phyloP scores from a whole-genome alignment of 1,284 basidiomycete species.

The Earliella scabrosa region DNA sequence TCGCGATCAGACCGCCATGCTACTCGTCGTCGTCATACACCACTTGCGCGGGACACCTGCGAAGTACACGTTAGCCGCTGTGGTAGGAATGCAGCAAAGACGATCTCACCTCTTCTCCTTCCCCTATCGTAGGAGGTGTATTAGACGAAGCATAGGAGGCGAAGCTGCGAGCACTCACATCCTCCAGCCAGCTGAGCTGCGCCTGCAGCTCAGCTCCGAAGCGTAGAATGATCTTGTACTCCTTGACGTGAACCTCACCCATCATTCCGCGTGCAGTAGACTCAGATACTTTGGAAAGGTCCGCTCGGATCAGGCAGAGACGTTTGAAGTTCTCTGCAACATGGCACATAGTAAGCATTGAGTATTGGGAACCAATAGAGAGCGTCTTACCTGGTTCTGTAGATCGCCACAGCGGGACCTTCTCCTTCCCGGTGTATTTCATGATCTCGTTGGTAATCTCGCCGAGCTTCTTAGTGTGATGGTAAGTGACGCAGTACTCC shows the following conservation, averaged over 20 bases:
- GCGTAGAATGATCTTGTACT: slow-evolving; percentile 50
- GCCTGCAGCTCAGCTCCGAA: slow-evolving; percentile 52
- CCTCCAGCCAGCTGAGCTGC: slow-evolving; percentile 47
- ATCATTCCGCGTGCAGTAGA: slow-evolving; percentile 9
- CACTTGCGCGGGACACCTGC: too few relatives aligned
- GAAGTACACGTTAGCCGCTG: too few relatives aligned
- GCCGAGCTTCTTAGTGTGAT: too few relatives aligned
- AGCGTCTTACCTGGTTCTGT: slow-evolving; percentile 37
- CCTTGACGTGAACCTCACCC: slow-evolving; percentile 39
- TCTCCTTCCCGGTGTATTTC: neutral
- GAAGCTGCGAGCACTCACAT: slow-evolving; percentile 31
- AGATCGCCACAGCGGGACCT: slow-evolving; percentile 33
- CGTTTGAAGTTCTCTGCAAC: neutral
- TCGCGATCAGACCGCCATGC: too few relatives aligned
- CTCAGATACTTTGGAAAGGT: slow-evolving; percentile 40
- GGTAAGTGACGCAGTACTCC: neutral
- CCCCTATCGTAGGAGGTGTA: too few relatives aligned
- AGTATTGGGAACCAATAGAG: neutral
- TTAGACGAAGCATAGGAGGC: too few relatives aligned
- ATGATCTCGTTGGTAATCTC: neutral
- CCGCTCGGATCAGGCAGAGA: slow-evolving; percentile 35
- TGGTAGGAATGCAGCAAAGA: too few relatives aligned
- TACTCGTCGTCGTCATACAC: too few relatives aligned
- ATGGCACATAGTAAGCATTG: neutral
- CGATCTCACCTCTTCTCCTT: too few relatives aligned